These are phyloP conservation scores for Colletotrichum sp. DNA, from an alignment of 2,329 filamentous ascomycete species.

Conservation along the genomic window DNA sequence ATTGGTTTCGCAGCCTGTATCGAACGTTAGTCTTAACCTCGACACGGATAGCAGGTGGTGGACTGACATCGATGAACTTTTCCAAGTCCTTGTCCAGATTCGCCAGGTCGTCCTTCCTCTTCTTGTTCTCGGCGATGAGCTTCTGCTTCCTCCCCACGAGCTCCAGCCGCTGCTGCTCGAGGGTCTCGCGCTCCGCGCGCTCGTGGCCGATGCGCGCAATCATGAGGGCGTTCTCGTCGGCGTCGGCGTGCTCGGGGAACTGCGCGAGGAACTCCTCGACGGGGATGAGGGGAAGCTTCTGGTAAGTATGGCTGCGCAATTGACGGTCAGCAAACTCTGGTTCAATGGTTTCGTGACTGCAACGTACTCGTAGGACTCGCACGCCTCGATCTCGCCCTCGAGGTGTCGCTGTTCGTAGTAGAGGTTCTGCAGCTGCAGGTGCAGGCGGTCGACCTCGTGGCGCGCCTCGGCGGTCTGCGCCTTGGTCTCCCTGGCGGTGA, in stretches of 20 bases:
- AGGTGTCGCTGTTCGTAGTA: conserved; percentile 96
- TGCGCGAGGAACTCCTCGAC: conserved; percentile 80
- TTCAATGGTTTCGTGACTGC: background rate
- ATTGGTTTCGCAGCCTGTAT: conserved; percentile 83
- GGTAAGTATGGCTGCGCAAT: conserved; percentile 77
- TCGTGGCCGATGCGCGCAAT: conserved; percentile 92
- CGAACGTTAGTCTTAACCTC: conserved; percentile 15
- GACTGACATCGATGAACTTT: conserved; percentile 85
- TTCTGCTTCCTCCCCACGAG: conserved; percentile 71
- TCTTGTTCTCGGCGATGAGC: conserved; percentile 78
- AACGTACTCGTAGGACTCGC: conserved; percentile 86
- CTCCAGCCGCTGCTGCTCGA: conserved; percentile 85
- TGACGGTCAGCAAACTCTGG: conserved; percentile 22
- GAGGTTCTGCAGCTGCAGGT: conserved; percentile 92
- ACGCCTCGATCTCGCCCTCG: conserved; percentile 86
- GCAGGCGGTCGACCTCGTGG: conserved; percentile 88
- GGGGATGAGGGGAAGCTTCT: conserved; percentile 83
- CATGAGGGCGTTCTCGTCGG: conserved; percentile 83
- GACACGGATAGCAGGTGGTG: background rate
- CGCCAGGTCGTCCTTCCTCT: conserved; percentile 89
- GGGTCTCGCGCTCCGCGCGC: conserved; percentile 78
- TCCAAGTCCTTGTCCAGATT: conserved; percentile 92
- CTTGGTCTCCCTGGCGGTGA: conserved; percentile 86
- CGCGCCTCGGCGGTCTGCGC: conserved; percentile 83
- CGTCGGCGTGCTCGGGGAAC: conserved; percentile 76